These are phyloP conservation scores for Neoscytalidium dimidiatum DNA, from an alignment of 2,329 filamentous ascomycete genomes.

Conservation along the genomic window DNA sequence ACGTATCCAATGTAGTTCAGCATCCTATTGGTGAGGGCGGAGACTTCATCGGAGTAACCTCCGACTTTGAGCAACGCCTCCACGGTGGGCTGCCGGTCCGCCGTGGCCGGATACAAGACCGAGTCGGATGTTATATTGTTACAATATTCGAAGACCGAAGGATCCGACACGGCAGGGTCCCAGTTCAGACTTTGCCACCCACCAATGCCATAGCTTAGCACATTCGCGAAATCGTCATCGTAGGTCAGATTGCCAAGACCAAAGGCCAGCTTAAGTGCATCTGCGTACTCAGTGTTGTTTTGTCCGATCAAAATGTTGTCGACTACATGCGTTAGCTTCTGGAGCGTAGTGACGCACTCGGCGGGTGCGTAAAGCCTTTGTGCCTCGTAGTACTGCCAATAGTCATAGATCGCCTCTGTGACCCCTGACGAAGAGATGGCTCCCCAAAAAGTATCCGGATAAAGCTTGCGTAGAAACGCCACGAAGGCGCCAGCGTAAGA, in stretches of 20 bases:
- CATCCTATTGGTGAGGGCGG: slow-evolving; percentile 50
- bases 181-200: slow-evolving; percentile 61
- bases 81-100: slow-evolving; percentile 41
- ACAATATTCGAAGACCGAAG: slow-evolving; percentile 56
- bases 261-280: slow-evolving; percentile 56
- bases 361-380: slow-evolving; percentile 58
- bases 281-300: slow-evolving; percentile 45
- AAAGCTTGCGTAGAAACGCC: slow-evolving; percentile 73
- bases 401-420: slow-evolving; percentile 75
- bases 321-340: slow-evolving; percentile 60
- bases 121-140: slow-evolving; percentile 53
- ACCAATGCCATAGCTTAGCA: slow-evolving; percentile 47
- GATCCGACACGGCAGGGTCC: slow-evolving; percentile 57
- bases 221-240: slow-evolving; percentile 56
- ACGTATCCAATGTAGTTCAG: slow-evolving; percentile 61
- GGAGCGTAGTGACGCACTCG: slow-evolving; percentile 65
- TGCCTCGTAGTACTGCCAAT: slow-evolving; percentile 66
- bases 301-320: slow-evolving; percentile 59
- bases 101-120: slow-evolving; percentile 46
- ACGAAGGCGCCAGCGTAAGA: slow-evolving; percentile 82
- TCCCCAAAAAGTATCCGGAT: slow-evolving; percentile 77
- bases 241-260: slow-evolving; percentile 52
- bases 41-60: slow-evolving; percentile 47
- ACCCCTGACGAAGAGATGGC: slow-evolving; percentile 81
- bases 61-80: slow-evolving; percentile 49